phyloP scores from a whole-genome alignment of 805 yeast genomes.

The Saturnispora mendoncae region DNA sequence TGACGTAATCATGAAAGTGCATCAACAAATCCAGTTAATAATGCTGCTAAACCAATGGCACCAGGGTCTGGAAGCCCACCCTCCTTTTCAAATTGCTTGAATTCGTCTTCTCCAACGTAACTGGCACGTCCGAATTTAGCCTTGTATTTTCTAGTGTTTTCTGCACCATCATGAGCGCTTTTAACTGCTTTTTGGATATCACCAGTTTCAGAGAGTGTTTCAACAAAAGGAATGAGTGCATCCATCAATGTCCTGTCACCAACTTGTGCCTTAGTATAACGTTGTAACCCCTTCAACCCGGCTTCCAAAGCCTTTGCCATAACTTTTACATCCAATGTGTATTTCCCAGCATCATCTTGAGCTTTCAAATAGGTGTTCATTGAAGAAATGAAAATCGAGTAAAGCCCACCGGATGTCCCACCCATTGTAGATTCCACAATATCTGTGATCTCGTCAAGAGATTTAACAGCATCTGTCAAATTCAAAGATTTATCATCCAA shows the following conservation, averaged over 20 bases:
- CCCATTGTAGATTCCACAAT: conserved; percentile 87
- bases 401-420: conserved; percentile 92
- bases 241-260: conserved; percentile 90
- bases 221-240: conserved; percentile 80
- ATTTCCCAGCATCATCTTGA: conserved; percentile 28
- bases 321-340: conserved; percentile 24
- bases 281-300: conserved; percentile 68
- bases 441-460: conserved; percentile 67
- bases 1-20: conserved; percentile 8
- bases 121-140: conserved; percentile 94
- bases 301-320: conserved; percentile 38
- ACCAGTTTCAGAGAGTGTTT: conserved; percentile 40
- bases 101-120: conserved; percentile 62
- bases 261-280: conserved; percentile 78
- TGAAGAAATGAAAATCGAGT: conserved; percentile 77
- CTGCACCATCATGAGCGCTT: conserved; percentile 71
- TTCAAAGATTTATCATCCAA: conserved; percentile 33
- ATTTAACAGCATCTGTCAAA: conserved; percentile 44
- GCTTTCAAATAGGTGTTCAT: conserved; percentile 46
- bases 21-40: conserved; percentile 26
- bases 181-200: conserved; percentile 52
- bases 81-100: conserved; percentile 38
- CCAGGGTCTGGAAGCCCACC: conserved; percentile 95
- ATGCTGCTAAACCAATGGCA: conserved; percentile 66
- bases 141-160: conserved; percentile 58